Conservation (phyloP, 2,329 filamentous ascomycete species). For the Sphaceloma murrayae region DNA sequence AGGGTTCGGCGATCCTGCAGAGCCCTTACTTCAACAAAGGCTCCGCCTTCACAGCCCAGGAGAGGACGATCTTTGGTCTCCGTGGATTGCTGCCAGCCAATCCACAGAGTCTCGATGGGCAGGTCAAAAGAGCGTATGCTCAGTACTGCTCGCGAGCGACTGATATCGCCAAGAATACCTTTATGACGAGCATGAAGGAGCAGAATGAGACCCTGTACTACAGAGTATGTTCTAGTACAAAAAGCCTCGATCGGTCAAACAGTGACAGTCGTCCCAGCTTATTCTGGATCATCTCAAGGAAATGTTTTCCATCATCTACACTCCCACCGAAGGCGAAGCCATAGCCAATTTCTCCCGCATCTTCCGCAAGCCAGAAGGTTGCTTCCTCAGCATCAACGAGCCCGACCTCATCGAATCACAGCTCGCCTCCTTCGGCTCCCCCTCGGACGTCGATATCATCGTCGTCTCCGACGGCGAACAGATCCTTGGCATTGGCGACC, state of each 20-base stretch:
- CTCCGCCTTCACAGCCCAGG: constrained; percentile 61
- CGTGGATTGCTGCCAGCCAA: constrained; percentile 62
- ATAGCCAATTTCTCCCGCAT: constrained; percentile 74
- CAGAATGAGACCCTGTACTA: constrained; percentile 81
- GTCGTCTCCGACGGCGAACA: constrained; percentile 65
- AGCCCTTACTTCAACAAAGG: constrained; percentile 73
- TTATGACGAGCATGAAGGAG: constrained; percentile 73
- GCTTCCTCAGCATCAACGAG: constrained; percentile 67
- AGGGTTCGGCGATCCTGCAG: constrained; percentile 46
- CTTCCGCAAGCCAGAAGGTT: constrained; percentile 70
- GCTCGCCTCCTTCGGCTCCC: constrained; percentile 56
- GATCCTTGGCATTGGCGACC: constrained; percentile 82
- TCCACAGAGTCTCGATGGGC: constrained; percentile 66
- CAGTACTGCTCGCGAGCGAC: constrained; percentile 58
- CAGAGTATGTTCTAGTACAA: too few relatives aligned
- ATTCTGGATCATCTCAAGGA: constrained; percentile 70
- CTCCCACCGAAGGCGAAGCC: constrained; percentile 79
- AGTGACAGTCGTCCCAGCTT: too few relatives aligned
- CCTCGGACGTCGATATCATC: constrained; percentile 77
- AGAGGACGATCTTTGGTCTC: constrained; percentile 60
- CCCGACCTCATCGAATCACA: constrained; percentile 55
- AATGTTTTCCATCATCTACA: constrained; percentile 88
- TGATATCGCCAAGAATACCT: constrained; percentile 74
- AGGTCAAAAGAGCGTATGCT: constrained; percentile 66
- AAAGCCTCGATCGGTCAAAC: too few relatives aligned